Evolutionary conservation across 2,329 filamentous ascomycete genomes (phyloP).

Genomic region (Thermothelomyces thermophilus): DNA sequence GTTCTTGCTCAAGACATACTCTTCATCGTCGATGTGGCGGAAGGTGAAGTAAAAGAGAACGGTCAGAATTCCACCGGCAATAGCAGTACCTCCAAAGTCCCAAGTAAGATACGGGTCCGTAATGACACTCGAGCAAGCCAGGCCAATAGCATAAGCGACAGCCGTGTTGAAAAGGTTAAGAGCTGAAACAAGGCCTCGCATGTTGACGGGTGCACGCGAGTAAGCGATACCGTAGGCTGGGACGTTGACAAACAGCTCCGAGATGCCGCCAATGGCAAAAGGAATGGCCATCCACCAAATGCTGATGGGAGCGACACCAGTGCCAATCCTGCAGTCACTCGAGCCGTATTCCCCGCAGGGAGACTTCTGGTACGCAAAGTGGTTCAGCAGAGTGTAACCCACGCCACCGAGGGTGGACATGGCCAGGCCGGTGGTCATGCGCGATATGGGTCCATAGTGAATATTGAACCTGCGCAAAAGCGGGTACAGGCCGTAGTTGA

Average conservation of each 20-base stretch:
- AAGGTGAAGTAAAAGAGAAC: conserved; percentile 42
- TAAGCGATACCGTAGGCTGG: conserved; percentile 48
- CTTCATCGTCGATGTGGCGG: conserved; percentile 41
- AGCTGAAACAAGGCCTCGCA: conserved; percentile 45
- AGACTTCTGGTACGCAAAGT: conserved; percentile 37
- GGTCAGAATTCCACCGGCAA: conserved; percentile 38
- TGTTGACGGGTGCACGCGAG: conserved; percentile 43
- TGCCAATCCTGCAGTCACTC: conserved; percentile 30
- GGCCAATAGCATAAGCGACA: conserved; percentile 40
- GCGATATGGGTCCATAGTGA: conserved; percentile 41
- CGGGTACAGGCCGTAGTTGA: conserved; percentile 44
- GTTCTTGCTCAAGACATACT: conserved; percentile 35
- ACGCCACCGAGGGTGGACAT: conserved; percentile 42
- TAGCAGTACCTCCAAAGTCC: conserved; percentile 44
- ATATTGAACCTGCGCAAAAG: conserved; percentile 35
- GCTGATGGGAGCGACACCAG: conserved; percentile 38
- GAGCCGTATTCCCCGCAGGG: conserved; percentile 38
- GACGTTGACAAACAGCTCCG: conserved; percentile 46
- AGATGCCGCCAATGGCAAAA: conserved; percentile 45
- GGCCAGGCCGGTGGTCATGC: conserved; percentile 45
- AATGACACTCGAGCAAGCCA: conserved; percentile 40
- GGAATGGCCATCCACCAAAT: conserved; percentile 53
- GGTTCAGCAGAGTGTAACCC: conserved; percentile 37
- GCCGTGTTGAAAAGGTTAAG: conserved; percentile 43
- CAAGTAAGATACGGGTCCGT: conserved; percentile 44